Evolutionary conservation across 495 filamentous ascomycete species (phyloP).

Genomic region (Penicillium paradoxum): DNA sequence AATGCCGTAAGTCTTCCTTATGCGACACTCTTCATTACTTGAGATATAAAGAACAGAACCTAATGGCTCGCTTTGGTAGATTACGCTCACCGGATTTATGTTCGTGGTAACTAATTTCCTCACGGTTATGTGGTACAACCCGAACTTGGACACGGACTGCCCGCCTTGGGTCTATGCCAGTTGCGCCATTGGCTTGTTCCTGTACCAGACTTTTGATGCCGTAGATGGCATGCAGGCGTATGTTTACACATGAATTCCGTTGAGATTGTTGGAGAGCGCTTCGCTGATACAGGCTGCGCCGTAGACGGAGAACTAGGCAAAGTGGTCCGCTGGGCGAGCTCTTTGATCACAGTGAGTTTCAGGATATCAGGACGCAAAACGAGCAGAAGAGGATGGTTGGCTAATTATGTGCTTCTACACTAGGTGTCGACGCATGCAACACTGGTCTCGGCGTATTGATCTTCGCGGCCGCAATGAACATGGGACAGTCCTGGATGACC

Average conservation of each 20-base stretch:
- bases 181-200: conserved; percentile 83
- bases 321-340: conserved; percentile 92
- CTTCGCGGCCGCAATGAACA: conserved; percentile 84
- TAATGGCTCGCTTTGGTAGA: conserved; percentile 38
- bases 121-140: conserved; percentile 93
- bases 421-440: conserved; percentile 89
- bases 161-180: conserved; percentile 90
- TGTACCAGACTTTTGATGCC: conserved; percentile 98
- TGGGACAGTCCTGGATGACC: conserved; percentile 90
- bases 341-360: conserved; percentile 80
- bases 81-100: conserved; percentile 85
- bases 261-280: background rate
- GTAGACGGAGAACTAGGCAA: conserved; percentile 78
- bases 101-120: conserved; percentile 90
- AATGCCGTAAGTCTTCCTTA: conserved; percentile 52
- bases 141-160: conserved; percentile 88
- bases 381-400: background rate
- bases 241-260: conserved; percentile 23
- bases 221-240: conserved; percentile 93
- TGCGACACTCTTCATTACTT: conserved; percentile 6
- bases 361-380: background rate
- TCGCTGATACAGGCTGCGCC: conserved; percentile 16
- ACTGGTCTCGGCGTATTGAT: conserved; percentile 90
- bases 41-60: background rate
- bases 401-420: conserved; percentile 1